Conservation (phyloP, 768 basidiomycete species). For the Boletus reticuloceps region DNA sequence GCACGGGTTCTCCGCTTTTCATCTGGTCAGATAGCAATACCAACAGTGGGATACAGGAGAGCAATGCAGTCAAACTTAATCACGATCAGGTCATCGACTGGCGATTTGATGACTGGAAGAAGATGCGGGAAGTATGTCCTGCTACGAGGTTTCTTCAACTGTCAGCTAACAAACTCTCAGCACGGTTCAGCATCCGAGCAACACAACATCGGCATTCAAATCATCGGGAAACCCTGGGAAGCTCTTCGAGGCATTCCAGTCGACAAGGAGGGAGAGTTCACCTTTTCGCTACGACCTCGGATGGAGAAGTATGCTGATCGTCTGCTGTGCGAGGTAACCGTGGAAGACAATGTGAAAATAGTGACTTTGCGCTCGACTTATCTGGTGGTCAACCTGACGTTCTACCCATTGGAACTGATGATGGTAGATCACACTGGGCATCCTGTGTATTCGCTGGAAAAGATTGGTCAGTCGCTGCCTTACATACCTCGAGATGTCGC, state of each 20-base stretch:
- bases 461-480: constrained; percentile 55
- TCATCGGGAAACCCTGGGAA: constrained; percentile 88
- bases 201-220: constrained; percentile 83
- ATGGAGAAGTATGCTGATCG: constrained; percentile 73
- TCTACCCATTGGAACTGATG: constrained; percentile 90
- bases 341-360: constrained; percentile 90
- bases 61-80: constrained; percentile 56
- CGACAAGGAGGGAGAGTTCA: constrained; percentile 89
- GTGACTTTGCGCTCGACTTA: constrained; percentile 93
- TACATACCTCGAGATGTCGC: constrained; percentile 10
- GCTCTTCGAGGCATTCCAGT: constrained; percentile 85
- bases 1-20: constrained; percentile 81
- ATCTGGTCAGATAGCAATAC: constrained; percentile 84
- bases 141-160: background rate
- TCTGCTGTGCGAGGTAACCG: constrained; percentile 83
- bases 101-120: constrained; percentile 97
- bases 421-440: constrained; percentile 84
- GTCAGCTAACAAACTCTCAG: constrained; percentile 26
- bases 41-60: constrained; percentile 43
- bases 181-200: constrained; percentile 56
- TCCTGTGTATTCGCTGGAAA: constrained; percentile 76
- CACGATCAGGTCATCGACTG: constrained; percentile 84
- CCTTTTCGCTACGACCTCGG: constrained; percentile 81
- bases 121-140: constrained; percentile 77
- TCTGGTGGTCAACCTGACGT: constrained; percentile 84